phyloP scores from a whole-genome alignment of 129 eudicot genomes.

The Centaurea solstitialis region DNA sequence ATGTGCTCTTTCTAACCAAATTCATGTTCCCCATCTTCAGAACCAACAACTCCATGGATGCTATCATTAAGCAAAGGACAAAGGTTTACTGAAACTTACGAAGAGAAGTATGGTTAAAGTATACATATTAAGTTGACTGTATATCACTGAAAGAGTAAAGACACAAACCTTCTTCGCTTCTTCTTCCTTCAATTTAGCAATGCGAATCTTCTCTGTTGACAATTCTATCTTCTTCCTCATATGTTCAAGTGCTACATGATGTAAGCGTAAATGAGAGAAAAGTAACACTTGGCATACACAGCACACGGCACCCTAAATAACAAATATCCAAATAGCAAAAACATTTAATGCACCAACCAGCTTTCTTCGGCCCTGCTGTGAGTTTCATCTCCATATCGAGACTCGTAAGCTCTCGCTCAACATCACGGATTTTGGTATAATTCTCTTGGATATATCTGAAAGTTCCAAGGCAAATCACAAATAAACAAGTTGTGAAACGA shows the following conservation, averaged over 20 bases:
- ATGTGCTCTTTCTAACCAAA: neutral
- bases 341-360: slow-evolving; percentile 53
- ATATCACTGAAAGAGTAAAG: slow-evolving; percentile 2
- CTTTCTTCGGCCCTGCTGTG: slow-evolving; percentile 97
- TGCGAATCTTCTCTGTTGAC: slow-evolving; percentile 83
- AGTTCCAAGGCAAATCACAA: slow-evolving; percentile 12
- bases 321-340: neutral
- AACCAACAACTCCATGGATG: neutral
- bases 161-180: slow-evolving; percentile 67
- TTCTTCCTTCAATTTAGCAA: slow-evolving; percentile 84
- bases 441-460: slow-evolving; percentile 92
- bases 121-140: neutral
- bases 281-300: slow-evolving; percentile 7
- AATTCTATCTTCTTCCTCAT: slow-evolving; percentile 94
- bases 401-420: slow-evolving; percentile 79
- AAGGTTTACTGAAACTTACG: neutral
- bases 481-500: neutral
- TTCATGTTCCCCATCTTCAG: neutral
- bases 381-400: slow-evolving; percentile 94
- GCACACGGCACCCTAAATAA: neutral
- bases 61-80: neutral
- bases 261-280: slow-evolving; percentile 18
- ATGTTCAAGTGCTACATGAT: slow-evolving; percentile 83
- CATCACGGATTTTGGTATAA: slow-evolving; percentile 96
- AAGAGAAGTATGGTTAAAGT: neutral